These are phyloP conservation scores for Nannochloropsis salina DNA, from an alignment of 108 stramenopile genomes.

Conservation along the genomic window DNA sequence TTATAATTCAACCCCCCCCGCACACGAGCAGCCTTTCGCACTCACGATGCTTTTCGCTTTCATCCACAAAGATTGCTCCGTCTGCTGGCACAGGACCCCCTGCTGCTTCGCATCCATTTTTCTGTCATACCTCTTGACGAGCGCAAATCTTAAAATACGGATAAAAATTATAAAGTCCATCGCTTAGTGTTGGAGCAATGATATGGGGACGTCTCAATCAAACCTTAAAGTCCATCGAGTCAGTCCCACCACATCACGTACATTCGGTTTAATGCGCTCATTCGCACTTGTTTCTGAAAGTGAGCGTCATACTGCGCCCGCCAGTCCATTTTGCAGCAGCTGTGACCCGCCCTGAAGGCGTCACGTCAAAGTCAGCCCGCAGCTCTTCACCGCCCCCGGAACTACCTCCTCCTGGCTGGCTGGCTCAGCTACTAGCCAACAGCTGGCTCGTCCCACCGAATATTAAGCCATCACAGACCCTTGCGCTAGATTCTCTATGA, in stretches of 20 bases:
- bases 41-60: not conserved
- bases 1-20: too few relatives aligned
- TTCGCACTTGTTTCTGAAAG: not conserved
- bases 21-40: not conserved
- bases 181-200: too few relatives aligned
- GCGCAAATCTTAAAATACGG: not conserved
- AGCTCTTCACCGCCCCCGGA: too few relatives aligned
- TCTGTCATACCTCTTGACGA: not conserved
- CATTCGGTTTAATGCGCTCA: slow-evolving; percentile 3
- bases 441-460: too few relatives aligned
- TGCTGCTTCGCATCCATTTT: slow-evolving; percentile 12
- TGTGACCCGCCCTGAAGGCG: not conserved
- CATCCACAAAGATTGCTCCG: not conserved
- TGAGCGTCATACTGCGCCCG: not conserved
- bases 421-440: too few relatives aligned
- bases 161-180: too few relatives aligned
- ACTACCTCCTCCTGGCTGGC: too few relatives aligned
- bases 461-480: too few relatives aligned
- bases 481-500: too few relatives aligned
- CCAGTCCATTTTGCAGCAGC: slow-evolving; percentile 12
- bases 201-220: too few relatives aligned
- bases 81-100: not conserved
- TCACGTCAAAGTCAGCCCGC: too few relatives aligned
- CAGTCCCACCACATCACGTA: not conserved
- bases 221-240: too few relatives aligned